Conservation (phyloP, 352 stramenopile genomes). For the Phytophthora foliorum region DNA sequence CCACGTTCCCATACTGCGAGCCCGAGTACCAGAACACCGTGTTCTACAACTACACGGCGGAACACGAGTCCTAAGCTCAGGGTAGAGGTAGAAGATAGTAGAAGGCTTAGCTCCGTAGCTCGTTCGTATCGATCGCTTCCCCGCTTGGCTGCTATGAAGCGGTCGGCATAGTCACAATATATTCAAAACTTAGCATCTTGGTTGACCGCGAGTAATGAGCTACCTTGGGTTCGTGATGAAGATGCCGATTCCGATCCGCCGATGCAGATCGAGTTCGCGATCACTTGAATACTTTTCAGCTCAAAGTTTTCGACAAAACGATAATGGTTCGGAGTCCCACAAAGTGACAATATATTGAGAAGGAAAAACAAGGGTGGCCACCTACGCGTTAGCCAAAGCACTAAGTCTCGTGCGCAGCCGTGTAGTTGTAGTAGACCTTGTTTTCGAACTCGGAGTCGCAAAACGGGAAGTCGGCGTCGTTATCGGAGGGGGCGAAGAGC, state of each 20-base stretch:
- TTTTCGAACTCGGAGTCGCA: constrained; percentile 58
- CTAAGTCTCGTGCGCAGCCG: constrained; percentile 25
- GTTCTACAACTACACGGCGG: constrained; percentile 58
- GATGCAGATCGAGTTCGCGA: too few relatives aligned
- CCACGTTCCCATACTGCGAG: constrained; percentile 50
- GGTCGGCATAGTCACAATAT: not conserved
- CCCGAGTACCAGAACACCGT: constrained; percentile 35
- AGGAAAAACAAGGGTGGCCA: too few relatives aligned
- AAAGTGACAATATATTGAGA: too few relatives aligned
- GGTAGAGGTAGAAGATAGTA: not conserved
- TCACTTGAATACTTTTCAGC: too few relatives aligned
- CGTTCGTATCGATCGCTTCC: too few relatives aligned
- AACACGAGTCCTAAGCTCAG: constrained; percentile 35
- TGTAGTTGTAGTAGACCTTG: constrained; percentile 63
- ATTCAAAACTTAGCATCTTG: too few relatives aligned
- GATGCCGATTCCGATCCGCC: too few relatives aligned
- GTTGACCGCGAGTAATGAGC: too few relatives aligned
- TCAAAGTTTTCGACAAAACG: too few relatives aligned
- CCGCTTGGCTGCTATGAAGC: too few relatives aligned
- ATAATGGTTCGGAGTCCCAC: too few relatives aligned
- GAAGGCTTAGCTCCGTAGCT: not conserved
- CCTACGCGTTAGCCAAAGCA: not conserved
- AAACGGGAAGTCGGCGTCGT: constrained; percentile 55
- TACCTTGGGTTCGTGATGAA: too few relatives aligned
- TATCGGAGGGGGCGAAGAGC: constrained; percentile 44